Percentiles rank a stretch among this genome's conserved stretches.
Evolutionary conservation across 768 basidiomycete species (phyloP).

Genomic region (Tricholoma sp.): DNA sequence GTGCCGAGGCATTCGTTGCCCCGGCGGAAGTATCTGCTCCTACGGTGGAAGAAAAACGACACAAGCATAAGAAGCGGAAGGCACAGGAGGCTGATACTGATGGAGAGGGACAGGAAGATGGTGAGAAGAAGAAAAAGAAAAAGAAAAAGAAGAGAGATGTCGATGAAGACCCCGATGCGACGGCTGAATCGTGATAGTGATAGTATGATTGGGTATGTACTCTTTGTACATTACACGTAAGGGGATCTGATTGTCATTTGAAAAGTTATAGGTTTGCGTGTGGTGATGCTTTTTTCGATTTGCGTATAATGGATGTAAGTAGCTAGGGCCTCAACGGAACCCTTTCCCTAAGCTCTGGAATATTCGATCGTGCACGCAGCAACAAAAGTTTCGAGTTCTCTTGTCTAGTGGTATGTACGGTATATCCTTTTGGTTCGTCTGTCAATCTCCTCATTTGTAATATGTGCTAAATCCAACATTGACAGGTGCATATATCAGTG

Average conservation of each 20-base stretch:
- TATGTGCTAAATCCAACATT: too few relatives aligned
- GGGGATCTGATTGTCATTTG: neutral
- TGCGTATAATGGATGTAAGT: too few relatives aligned
- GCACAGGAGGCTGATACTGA: constrained; percentile 37
- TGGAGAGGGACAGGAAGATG: constrained; percentile 17
- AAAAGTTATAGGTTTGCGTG: too few relatives aligned
- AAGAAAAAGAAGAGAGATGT: neutral
- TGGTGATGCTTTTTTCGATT: too few relatives aligned
- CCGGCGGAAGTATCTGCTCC: constrained; percentile 74
- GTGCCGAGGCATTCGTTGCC: constrained; percentile 84
- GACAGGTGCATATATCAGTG: too few relatives aligned
- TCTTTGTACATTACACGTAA: neutral
- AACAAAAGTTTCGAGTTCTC: too few relatives aligned
- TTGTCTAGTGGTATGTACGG: too few relatives aligned
- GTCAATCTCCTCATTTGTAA: too few relatives aligned
- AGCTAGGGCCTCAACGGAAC: too few relatives aligned
- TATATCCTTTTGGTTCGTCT: too few relatives aligned
- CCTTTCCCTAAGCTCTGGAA: too few relatives aligned
- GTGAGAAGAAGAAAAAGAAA: neutral
- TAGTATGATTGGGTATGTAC: neutral
- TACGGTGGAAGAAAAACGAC: constrained; percentile 75
- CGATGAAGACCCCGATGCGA: neutral
- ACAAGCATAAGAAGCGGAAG: constrained; percentile 47
- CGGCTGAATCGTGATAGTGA: neutral
- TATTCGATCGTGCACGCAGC: too few relatives aligned